These are phyloP conservation scores for Tolypocladium album DNA, from an alignment of 2,329 filamentous ascomycete species.

Conservation along the genomic window DNA sequence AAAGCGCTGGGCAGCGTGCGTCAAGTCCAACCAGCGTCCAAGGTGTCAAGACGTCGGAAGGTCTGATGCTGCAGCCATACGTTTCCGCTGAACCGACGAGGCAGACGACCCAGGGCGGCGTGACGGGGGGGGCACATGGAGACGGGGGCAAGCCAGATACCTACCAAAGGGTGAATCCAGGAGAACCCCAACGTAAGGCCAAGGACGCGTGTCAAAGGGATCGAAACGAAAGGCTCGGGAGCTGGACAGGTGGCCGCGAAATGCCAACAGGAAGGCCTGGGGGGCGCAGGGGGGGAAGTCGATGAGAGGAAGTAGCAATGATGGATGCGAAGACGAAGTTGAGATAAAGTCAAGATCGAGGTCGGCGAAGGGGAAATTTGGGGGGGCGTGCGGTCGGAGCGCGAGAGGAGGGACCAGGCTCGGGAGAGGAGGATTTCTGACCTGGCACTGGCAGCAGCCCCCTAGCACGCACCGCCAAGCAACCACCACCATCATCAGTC, in stretches of 20 bases:
- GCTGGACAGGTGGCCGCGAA: slow-evolving; percentile 12
- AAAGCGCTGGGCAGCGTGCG: neutral
- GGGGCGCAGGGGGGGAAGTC: slow-evolving; percentile 4
- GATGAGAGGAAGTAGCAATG: slow-evolving; percentile 26
- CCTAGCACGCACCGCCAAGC: neutral
- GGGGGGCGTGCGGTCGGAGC: slow-evolving; percentile 4
- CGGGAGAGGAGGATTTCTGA: slow-evolving; percentile 1
- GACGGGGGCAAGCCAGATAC: neutral
- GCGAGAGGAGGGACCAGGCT: slow-evolving; percentile 1
- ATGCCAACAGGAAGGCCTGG: slow-evolving; percentile 5
- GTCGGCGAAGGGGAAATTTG: slow-evolving; percentile 14
- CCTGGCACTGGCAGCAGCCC: slow-evolving; percentile 7
- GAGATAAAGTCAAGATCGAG: slow-evolving; percentile 11
- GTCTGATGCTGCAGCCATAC: neutral
- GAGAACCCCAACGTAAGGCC: slow-evolving; percentile 5
- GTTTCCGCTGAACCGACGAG: neutral
- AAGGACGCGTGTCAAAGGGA: slow-evolving; percentile 23
- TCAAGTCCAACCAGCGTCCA: neutral
- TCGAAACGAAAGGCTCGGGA: slow-evolving; percentile 16
- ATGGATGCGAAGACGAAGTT: slow-evolving; percentile 15
- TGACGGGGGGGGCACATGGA: neutral
- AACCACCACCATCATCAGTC: neutral
- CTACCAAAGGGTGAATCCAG: slow-evolving; percentile 8
- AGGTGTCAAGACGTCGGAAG: neutral
- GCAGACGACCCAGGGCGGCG: neutral